These are phyloP conservation scores for Spergularia bocconei DNA, from an alignment of 148 eudicot genomes.

Conservation along the genomic window DNA sequence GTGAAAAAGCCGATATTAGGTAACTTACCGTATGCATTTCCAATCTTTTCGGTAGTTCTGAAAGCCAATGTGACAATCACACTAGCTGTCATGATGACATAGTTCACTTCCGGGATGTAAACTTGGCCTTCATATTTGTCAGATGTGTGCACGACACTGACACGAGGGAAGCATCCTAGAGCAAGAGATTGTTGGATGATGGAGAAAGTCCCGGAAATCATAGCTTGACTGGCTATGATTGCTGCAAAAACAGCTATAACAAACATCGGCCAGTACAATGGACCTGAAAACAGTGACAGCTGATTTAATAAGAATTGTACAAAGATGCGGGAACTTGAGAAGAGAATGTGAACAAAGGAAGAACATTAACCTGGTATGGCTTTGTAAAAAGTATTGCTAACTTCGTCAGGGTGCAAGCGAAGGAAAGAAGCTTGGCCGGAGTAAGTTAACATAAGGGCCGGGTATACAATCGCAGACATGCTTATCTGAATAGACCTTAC, in stretches of 20 bases:
- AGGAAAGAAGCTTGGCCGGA: constrained; percentile 45
- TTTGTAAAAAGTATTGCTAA: constrained; percentile 31
- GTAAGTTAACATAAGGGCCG: constrained; percentile 40
- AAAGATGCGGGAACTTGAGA: not conserved
- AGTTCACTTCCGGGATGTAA: constrained; percentile 49
- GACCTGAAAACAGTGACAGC: constrained; percentile 22
- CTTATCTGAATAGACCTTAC: constrained; percentile 44
- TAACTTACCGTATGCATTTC: constrained; percentile 43
- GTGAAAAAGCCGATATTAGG: not conserved
- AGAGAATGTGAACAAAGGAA: no score
- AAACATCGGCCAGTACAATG: constrained; percentile 61
- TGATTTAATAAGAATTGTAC: not conserved
- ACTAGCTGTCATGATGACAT: constrained; percentile 48
- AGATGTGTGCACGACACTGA: constrained; percentile 51
- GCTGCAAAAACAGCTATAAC: constrained; percentile 51
- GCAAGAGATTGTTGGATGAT: constrained; percentile 58
- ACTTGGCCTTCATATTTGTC: constrained; percentile 51
- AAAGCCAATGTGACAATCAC: constrained; percentile 40
- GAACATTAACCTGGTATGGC: constrained; percentile 32
- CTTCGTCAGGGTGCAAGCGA: constrained; percentile 27
- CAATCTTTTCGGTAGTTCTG: constrained; percentile 44
- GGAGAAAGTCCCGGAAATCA: constrained; percentile 56
- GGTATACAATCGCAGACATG: constrained; percentile 35
- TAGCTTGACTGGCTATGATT: constrained; percentile 58
- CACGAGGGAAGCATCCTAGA: constrained; percentile 54